phyloP scores from a whole-genome alignment of 2,329 filamentous ascomycete species.

The Hypoxylon sp. region DNA sequence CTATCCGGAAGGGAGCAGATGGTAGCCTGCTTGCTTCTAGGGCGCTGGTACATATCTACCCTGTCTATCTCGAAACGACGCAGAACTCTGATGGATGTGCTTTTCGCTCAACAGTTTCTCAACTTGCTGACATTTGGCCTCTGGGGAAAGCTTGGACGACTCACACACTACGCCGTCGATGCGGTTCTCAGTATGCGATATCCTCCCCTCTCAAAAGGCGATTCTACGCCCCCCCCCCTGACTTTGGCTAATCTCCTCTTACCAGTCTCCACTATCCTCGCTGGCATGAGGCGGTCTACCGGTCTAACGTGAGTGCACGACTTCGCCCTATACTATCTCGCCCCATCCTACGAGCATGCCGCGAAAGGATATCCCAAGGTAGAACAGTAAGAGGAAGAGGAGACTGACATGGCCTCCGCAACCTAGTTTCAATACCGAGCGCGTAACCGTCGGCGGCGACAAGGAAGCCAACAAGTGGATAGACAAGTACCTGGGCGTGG shows the following conservation, averaged over 20 bases:
- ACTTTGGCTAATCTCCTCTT: constrained; percentile 32
- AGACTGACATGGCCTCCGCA: constrained; percentile 64
- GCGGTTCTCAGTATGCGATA: constrained; percentile 81
- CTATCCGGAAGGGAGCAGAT: constrained; percentile 15
- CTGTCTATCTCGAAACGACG: constrained; percentile 46
- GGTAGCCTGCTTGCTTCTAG: constrained; percentile 10
- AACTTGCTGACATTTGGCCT: constrained; percentile 76
- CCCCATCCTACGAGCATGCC: not conserved
- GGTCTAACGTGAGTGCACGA: constrained; percentile 87
- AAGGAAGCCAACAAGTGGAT: constrained; percentile 89
- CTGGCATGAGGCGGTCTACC: constrained; percentile 96
- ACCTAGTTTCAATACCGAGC: constrained; percentile 88
- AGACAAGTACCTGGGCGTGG: constrained; percentile 91
- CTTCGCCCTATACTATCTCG: constrained; percentile 26
- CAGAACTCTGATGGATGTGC: constrained; percentile 53
- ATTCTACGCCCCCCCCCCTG: constrained; percentile 12
- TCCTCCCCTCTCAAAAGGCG: constrained; percentile 14
- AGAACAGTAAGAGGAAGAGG: constrained; percentile 8
- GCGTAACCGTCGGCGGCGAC: constrained; percentile 81
- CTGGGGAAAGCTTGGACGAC: constrained; percentile 85
- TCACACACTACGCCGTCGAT: constrained; percentile 96
- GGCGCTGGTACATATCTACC: constrained; percentile 3
- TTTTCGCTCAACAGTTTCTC: constrained; percentile 62
- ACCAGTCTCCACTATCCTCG: constrained; percentile 92
- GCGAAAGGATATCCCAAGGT: not conserved